phyloP scores from a whole-genome alignment of 768 basidiomycete genomes.

The Pleurotus tuoliensis region DNA sequence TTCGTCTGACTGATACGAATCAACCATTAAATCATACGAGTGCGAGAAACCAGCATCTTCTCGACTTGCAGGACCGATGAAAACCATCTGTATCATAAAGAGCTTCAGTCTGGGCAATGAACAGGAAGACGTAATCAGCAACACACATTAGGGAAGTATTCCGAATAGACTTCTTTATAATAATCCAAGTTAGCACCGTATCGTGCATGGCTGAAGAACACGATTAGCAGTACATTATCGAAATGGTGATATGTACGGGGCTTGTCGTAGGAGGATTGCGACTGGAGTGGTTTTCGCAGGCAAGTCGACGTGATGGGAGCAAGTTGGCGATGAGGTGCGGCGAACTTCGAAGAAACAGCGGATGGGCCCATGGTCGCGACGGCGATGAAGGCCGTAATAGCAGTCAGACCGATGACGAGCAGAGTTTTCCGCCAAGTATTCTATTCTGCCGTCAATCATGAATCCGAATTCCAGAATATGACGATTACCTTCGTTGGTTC shows the following conservation, averaged over 20 bases:
- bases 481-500: not conserved
- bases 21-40: constrained; percentile 47
- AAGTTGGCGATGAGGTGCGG: not conserved
- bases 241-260: constrained; percentile 25
- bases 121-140: too few relatives aligned
- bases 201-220: constrained; percentile 48
- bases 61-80: constrained; percentile 41
- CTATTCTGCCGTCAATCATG: not conserved
- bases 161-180: constrained; percentile 41
- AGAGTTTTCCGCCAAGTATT: not conserved
- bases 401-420: not conserved
- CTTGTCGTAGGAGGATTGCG: not conserved
- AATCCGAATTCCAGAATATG: not conserved
- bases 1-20: constrained; percentile 42
- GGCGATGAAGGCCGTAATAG: not conserved
- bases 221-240: constrained; percentile 38
- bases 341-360: not conserved
- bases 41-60: constrained; percentile 44
- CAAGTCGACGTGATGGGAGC: not conserved
- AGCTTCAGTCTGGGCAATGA: not conserved
- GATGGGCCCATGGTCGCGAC: not conserved
- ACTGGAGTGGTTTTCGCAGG: not conserved
- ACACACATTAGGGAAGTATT: constrained; percentile 48
- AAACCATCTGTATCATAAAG: constrained; percentile 32
- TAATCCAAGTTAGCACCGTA: constrained; percentile 44